A percentile compares a stretch with the other conserved stretches of the same genome.
Conservation (phyloP, 179 eudicot genomes). For the Carnegiea gigantea region DNA sequence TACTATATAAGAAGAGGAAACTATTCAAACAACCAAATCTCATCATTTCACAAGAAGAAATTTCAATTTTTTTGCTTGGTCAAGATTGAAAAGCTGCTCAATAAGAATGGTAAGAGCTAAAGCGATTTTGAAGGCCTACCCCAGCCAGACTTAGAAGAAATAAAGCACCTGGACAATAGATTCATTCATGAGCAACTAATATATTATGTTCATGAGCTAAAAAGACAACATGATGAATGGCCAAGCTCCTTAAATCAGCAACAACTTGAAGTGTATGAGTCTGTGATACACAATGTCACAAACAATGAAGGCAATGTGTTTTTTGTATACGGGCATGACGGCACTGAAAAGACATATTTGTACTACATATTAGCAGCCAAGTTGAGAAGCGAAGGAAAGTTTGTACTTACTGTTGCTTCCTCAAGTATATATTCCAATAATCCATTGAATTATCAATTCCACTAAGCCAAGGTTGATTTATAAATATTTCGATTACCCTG, state of each 20-base stretch:
- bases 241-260: not conserved
- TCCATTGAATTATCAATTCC: too few species aligned
- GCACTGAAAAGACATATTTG: constrained; percentile 12
- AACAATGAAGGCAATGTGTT: not conserved
- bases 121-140: not conserved
- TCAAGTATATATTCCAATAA: not conserved
- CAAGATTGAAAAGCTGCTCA: constrained; percentile 1
- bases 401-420: constrained; percentile 1
- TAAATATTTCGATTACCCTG: too few species aligned
- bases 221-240: not conserved
- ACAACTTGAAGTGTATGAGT: not conserved
- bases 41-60: too few species aligned
- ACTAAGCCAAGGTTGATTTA: too few species aligned
- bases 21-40: too few species aligned
- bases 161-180: too few species aligned
- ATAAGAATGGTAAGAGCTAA: not conserved
- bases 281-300: not conserved
- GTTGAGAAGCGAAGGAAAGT: not conserved
- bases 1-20: too few species aligned
- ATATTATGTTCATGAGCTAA: not conserved
- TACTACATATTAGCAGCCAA: not conserved
- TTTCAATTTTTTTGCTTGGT: too few species aligned
- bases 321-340: not conserved
- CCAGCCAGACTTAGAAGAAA: too few species aligned
- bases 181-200: too few species aligned